Evolutionary conservation across 2,329 filamentous ascomycete genomes (phyloP), one percentile per base, ranked within the genome.

Genomic region (Penicillium decumbens): DNA sequence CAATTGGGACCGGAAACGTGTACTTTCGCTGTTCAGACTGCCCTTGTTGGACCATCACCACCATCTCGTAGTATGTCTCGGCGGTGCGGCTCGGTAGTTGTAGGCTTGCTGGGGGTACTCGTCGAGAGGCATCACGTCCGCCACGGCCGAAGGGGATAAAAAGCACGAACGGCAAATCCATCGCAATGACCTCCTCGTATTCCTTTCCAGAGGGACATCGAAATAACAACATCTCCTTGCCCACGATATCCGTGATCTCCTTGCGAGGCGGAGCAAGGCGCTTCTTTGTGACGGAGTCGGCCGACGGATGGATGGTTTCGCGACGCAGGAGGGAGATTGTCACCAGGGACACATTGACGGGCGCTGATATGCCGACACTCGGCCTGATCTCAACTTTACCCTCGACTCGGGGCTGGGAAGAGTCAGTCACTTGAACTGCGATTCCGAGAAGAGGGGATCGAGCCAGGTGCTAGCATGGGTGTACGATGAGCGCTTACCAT

Each of bases 371-470:
- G 53, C 93, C 92, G 55, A 85, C 80, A 47, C 84, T 84, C 37
- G 93, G 93, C 53, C 93, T 84, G 63, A 98, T 93, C 75, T 97
- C 93, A 68, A 98, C 93, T 69, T 93, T 95, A 63, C 93, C 93
- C 78, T 96, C 92, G 75, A 98, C 92, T 68, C 93, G 88, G 65
- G 93, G 93, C 89, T 96, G 47, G 33, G 53, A 28, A 33, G 18
- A 13, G 43, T 45, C 10, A 37, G 25, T 41, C 45, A 24, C 41
- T 43, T 54, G 55, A 58, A 54, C 42, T 38, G 45, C 37, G 33
- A 30, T 42, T 18, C 15, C 15, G 43, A n/a, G 24, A 30, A 2
- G 13, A 12, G 13, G 27, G 38, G 23, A 8, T 20, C 8, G 33
- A 23, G 33, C 15, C n/a, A 18, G 18, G 18, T 20, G 33, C 33